Conservation (phyloP, 208 protist species). For the Trypanosoma caninum region DNA sequence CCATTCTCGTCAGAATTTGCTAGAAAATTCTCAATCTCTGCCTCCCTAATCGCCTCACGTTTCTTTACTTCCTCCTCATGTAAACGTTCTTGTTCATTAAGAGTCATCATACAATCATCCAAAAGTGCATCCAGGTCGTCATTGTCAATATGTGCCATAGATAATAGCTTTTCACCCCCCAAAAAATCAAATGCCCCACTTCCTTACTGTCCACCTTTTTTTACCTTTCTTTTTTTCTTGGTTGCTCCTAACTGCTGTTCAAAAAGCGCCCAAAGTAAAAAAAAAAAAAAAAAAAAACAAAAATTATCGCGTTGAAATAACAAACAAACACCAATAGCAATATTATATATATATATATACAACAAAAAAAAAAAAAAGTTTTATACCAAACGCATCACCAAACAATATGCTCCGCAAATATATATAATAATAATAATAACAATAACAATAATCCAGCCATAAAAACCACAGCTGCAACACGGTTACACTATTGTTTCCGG, state of each 20-base stretch:
- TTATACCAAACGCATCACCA: too few species aligned
- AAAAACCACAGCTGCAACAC: too few species aligned
- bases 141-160: constrained; percentile 38
- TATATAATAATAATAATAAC: neutral
- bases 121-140: constrained; percentile 80
- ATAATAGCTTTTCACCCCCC: too few species aligned
- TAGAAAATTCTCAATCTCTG: constrained; percentile 41
- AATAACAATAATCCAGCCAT: too few species aligned
- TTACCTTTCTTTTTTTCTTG: too few species aligned
- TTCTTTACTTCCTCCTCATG: constrained; percentile 53
- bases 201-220: too few species aligned
- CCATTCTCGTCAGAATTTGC: constrained; percentile 19
- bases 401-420: too few species aligned
- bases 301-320: neutral
- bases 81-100: constrained; percentile 67
- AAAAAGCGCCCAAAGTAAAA: neutral
- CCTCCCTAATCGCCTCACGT: constrained; percentile 47
- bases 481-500: neutral
- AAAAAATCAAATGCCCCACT: too few species aligned
- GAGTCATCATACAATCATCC: constrained; percentile 75
- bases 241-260: too few species aligned
- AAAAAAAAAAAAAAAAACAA: too few species aligned
- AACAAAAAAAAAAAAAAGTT: neutral
- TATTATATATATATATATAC: neutral
- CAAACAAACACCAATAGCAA: neutral